Evolutionary conservation across 2,329 filamentous ascomycete genomes (phyloP), one percentile per base, ranked within the genome.

Genomic region (Mycosphaerella sp.): DNA sequence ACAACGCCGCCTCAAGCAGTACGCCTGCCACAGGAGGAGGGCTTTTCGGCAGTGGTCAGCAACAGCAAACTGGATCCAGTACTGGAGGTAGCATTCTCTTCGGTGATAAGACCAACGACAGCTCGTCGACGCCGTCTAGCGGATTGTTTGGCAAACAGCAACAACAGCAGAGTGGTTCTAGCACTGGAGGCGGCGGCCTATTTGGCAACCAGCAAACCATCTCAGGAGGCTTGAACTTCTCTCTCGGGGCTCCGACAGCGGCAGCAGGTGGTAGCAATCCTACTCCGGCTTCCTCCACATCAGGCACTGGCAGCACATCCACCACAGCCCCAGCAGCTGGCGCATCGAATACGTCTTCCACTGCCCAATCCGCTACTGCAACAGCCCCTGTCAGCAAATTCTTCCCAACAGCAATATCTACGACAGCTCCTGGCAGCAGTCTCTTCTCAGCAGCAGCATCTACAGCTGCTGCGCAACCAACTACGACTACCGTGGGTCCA

Each of bases 11-110:
- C 21, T 54, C 52, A 14, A 50, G 43, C 47, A 50, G 8, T 14
- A 13, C 49, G 18, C 27, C 32, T 16, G 50, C 39, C 44, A 45
- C 43, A 18, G 47, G 41, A 32, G 43, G 53, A 40, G 49, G 53
- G 2, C 35, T 58, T 12, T 59, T 59, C 14, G 52, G 56, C 4
- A 10, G 30, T 21, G 55, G 50, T 13, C 21, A 21, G 16, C 47
- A 49, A 28, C 48, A 53, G 18, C 51, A 50, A 44, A 34, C 39
- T 16, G 17, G 52, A 37, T 14, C 44, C 25, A 48, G 42, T 32
- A 43, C 43, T n/a, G 50, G 53, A 17, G 44, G 50, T 34, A 50
- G 50, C 41, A 48, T 28, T 21, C 41, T 52, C 12, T 50, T 55
- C 9, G 50, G 50, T 28, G 42, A 47, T 25, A 37, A 21, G 34